Percentiles rank a stretch among this genome's conserved stretches.
These are phyloP conservation scores for Ensete ventricosum DNA, from an alignment of 176 grass and related monocot genomes.

Conservation along the genomic window DNA sequence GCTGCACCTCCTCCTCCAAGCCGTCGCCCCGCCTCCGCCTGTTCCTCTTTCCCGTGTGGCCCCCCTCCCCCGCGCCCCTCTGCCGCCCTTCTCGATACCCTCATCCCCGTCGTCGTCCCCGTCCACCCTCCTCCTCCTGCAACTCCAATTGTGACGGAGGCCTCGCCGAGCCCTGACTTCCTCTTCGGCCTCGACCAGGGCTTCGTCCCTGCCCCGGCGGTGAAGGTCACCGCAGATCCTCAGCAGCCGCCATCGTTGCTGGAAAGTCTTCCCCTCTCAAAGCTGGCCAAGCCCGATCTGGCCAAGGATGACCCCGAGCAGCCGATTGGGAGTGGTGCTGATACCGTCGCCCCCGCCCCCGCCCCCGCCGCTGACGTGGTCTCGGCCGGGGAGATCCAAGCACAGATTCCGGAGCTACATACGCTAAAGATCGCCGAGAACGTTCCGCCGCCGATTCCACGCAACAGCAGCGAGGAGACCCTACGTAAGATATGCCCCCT, in stretches of 20 bases:
- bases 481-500: neutral
- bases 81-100: slow-evolving; percentile 34
- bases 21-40: slow-evolving; percentile 49
- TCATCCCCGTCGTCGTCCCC: slow-evolving; percentile 40
- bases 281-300: neutral
- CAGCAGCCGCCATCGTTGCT: slow-evolving; percentile 17
- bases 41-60: slow-evolving; percentile 74
- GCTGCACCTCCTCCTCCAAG: slow-evolving; percentile 25
- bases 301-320: neutral
- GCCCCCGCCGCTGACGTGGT: neutral
- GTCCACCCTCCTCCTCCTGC: slow-evolving; percentile 3
- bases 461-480: neutral
- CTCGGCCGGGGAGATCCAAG: neutral
- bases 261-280: slow-evolving; percentile 9
- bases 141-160: slow-evolving; percentile 7
- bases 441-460: no score
- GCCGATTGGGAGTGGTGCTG: neutral
- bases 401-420: neutral
- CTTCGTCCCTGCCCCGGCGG: slow-evolving; percentile 63
- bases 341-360: neutral
- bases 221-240: slow-evolving; percentile 56
- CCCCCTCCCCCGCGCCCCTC: slow-evolving; percentile 32
- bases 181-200: slow-evolving; percentile 71
- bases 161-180: slow-evolving; percentile 41
- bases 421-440: no score